Base-by-base conservation (phyloP, 805 yeast species). In the Candida parachauliodes region DNA sequence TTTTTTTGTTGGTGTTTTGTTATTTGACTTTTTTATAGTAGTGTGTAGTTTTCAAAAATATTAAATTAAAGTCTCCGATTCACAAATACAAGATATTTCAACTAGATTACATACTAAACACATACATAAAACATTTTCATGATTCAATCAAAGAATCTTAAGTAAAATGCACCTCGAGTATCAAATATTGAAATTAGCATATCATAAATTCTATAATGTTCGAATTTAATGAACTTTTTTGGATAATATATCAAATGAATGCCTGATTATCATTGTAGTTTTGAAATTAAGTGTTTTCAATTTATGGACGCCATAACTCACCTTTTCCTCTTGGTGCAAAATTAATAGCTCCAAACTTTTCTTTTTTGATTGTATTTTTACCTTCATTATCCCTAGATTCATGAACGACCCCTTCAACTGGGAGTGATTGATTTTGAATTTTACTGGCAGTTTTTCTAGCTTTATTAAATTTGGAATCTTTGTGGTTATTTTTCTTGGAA, bases 311-410 rank as follows among this genome's bases (percentile, higher is more conserved):
- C 85, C 85, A 80, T 42, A 79, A 60, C 40, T 74, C 60, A 7
- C 87, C 87, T 4, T 57, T 48, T 4, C 81, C 83, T 58, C 85
- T 69, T 31, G 81, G 74, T 3, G 83, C 85, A 57, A 68, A 81
- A 22, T 72, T 68, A 14, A 75, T 69, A 3, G 65, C 59, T 34
- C 69, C 68, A 45, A 67, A 75, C 15, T 61, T 55, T 39, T 79
- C 75, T 42, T 58, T 62, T 42, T 64, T 59, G 32, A 68, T 33
- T 23, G 34, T 2, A 12, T 16, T 17, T 14, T 16, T 6, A 23
- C 36, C 16, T 21, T 25, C 7, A 19, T 26, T 25, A n/a, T 38
- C 36, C 8, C 11, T 17, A 8, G 33, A 6, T 14, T 24, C 24
- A 4, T 40, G 34, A 5, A 43, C 46, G 3, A 43, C 46, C 1